These are phyloP conservation scores for Tripterygium wilfordii DNA, from an alignment of 177 flowering plant species.

Conservation along the genomic window DNA sequence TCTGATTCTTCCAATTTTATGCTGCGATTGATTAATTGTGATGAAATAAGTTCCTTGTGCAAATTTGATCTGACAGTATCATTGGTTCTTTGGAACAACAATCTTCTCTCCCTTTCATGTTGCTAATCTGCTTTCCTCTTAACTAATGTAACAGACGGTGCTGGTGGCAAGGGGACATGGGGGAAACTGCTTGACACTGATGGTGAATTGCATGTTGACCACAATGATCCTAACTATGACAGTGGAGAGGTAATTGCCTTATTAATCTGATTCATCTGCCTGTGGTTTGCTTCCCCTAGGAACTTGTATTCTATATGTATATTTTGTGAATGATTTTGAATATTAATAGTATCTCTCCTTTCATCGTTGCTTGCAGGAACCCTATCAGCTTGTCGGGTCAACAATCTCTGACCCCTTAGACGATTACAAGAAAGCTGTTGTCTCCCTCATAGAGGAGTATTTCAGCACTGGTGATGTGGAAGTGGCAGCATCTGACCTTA, in stretches of 20 bases:
- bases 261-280: no score
- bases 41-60: no score
- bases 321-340: not conserved
- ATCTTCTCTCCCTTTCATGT: no score
- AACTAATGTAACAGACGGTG: conserved; percentile 63
- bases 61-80: no score
- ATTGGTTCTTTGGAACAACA: no score
- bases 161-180: conserved; percentile 99
- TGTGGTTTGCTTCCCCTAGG: no score
- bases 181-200: conserved; percentile 90
- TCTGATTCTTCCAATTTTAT: no score
- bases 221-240: conserved; percentile 99
- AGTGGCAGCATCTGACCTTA: conserved; percentile 81
- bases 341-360: not conserved
- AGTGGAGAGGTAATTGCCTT: conserved; percentile 79
- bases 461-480: conserved; percentile 83
- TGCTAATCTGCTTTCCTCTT: not conserved
- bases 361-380: conserved; percentile 55
- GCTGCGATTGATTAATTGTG: no score
- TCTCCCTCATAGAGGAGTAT: conserved; percentile 85
- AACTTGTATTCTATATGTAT: no score
- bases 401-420: conserved; percentile 76
- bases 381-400: conserved; percentile 86
- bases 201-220: conserved; percentile 67
- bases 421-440: conserved; percentile 90